phyloP scores from a whole-genome alignment of 371 early-diverging fungal genomes.

The Mortierella sp. region DNA sequence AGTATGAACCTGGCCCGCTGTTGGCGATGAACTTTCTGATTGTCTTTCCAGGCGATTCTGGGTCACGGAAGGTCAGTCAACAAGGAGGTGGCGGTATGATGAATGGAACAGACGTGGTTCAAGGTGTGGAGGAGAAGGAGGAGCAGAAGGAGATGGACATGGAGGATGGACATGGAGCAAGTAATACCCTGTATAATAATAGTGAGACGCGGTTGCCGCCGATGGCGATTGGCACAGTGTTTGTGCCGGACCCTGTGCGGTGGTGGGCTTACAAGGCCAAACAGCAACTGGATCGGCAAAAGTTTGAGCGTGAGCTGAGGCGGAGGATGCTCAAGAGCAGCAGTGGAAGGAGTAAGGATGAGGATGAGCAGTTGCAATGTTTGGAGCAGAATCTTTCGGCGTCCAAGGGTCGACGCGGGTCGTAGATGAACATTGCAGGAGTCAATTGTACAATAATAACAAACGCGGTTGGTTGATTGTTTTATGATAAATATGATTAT shows the following conservation, averaged over 20 bases:
- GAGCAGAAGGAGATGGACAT: neutral
- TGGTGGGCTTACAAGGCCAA: conserved; percentile 58
- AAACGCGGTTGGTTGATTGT: neutral
- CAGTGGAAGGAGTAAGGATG: neutral
- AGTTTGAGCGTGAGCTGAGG: conserved; percentile 31
- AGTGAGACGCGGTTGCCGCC: conserved; percentile 47
- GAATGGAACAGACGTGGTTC: neutral
- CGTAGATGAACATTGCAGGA: no score
- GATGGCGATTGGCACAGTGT: conserved; percentile 56
- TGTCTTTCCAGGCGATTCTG: conserved; percentile 52
- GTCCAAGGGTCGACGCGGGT: conserved; percentile 22
- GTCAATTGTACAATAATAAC: neutral
- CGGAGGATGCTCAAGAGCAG: conserved; percentile 11
- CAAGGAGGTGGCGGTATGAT: conserved; percentile 23
- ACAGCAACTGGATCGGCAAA: conserved; percentile 35
- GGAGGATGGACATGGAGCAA: conserved; percentile 11
- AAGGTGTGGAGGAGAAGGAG: neutral
- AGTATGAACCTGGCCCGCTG: conserved; percentile 53
- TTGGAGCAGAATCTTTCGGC: neutral
- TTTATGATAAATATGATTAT: neutral
- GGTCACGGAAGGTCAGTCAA: conserved; percentile 34
- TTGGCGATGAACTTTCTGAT: conserved; percentile 49
- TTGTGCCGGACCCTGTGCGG: conserved; percentile 57
- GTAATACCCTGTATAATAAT: conserved; percentile 39
- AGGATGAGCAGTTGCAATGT: neutral